Evolutionary conservation across 306 rosid genomes (phyloP), one percentile per base, ranked within the genome.

Genomic region (Aeschynomene evenia): DNA sequence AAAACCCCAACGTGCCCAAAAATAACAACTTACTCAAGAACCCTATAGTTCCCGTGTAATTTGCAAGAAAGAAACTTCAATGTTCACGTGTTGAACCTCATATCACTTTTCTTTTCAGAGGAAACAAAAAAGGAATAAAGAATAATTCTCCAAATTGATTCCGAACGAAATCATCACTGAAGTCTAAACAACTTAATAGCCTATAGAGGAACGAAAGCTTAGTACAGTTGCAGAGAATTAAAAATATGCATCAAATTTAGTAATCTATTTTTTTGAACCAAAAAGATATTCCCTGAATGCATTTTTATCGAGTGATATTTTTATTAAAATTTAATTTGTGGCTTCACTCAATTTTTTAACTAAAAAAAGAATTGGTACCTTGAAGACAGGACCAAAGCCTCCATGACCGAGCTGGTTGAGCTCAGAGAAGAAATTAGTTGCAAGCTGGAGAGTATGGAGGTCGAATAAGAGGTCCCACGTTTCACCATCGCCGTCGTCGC

Each of bases 301-400:
- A 0, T 28, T 28, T 28, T 28, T 28, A 3, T 28, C 31, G 4
- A 6, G 31, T 28, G 29, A 28, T 28, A 28, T 28, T 28, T 28
- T 28, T 28, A 28, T 28, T 3, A 28, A 3, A 0, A 28, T 3
- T 28, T 28, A 28, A 28, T 28, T 28, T 28, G 31, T 28, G 5
- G 31, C 6, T 28, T 28, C 31, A 6, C 6, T 28, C 31, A n/a
- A n/a, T n/a, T n/a, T n/a, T n/a, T n/a, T n/a, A 2, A 37, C 13
- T 1, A 13, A 39, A 20, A 26, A 10, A 67, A 42, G 7, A 42
- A 29, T 6, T 19, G 31, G 26, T 31, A 92, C 98, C 98, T 85
- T 91, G 81, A 71, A 91, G 19, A 91, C 97, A 4, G 96, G 95
- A 5, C 98, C 98, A 63, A 92, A 92, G n/a, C 98, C 98, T 6